Base-by-base conservation (phyloP, 2,329 filamentous ascomycete species). In the Biscogniauxia mediterranea region DNA sequence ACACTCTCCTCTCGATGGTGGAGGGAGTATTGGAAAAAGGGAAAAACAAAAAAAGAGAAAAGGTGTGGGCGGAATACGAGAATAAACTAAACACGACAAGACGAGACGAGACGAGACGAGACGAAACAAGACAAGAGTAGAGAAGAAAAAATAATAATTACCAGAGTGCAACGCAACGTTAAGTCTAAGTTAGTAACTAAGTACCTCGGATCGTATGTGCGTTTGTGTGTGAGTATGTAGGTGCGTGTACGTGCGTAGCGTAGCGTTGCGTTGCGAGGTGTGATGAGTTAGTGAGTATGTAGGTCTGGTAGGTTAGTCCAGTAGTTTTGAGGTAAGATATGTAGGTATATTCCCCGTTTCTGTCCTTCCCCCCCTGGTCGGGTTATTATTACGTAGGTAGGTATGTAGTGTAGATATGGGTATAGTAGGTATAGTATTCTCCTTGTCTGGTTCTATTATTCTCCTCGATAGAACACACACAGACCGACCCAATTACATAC, bases 131-230 rank as follows among this genome's bases (percentile, higher is more conserved):
- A 32, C 11, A 6, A 32, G 28, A 9, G 51, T 9, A 15, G 13
- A 46, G 15, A 46, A 15, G 6, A n/a, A 5, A 46, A 17, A 57
- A 26, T 46, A n/a, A n/a, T n/a, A n/a, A n/a, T n/a, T n/a, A 54
- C 50, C 8, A 21, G 58, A 63, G 59, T 58, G 60, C 54, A 61
- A 54, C 56, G 46, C 26, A 61, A 61, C 52, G 57, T 66, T 59
- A 63, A 57, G 63, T 61, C 62, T 63, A 32, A 56, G 61, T 46
- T 59, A 58, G 55, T 56, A 56, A 38, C 57, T n/a, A 56, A 38
- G 58, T n/a, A 62, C 23, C 23, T 23, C 23, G 66, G 62, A 68
- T 70, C 58, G 65, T 61, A 67, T 69, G 67, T 60, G 13, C 19
- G 49, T 46, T 50, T 52, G 32, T 55, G 26, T 52, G 42, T 19